These are phyloP conservation scores for Spergularia marina DNA, from an alignment of 148 eudicot genomes.

Conservation along the genomic window DNA sequence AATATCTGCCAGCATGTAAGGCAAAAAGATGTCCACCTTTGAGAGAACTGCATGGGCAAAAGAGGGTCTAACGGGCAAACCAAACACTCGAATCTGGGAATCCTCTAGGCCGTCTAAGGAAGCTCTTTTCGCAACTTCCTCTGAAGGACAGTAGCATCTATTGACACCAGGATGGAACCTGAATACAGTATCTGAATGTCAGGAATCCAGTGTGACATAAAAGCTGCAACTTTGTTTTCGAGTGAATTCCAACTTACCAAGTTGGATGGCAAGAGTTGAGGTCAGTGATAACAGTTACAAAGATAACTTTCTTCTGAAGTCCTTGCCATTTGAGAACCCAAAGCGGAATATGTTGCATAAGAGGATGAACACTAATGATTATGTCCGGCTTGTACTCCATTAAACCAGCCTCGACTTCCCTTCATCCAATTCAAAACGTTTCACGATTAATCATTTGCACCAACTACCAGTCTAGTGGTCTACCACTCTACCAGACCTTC, in stretches of 20 bases:
- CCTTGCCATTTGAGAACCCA: conserved; percentile 99
- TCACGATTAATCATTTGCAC: conserved; percentile 3
- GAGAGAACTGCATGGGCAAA: conserved; percentile 68
- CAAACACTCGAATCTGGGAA: conserved; percentile 78
- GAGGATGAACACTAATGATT: conserved; percentile 94
- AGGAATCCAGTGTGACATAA: neutral
- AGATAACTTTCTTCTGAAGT: conserved; percentile 84
- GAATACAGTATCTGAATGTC: conserved; percentile 8
- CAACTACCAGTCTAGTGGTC: neutral
- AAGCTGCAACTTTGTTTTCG: neutral
- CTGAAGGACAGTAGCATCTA: conserved; percentile 87
- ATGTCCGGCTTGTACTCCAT: conserved; percentile 98
- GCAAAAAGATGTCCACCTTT: conserved; percentile 48
- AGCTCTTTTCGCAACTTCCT: conserved; percentile 93
- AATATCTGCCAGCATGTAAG: too few species aligned
- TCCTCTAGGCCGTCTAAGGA: conserved; percentile 68
- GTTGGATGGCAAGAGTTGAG: conserved; percentile 92
- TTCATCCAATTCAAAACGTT: conserved; percentile 28
- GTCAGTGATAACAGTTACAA: conserved; percentile 93
- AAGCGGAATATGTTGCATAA: conserved; percentile 94
- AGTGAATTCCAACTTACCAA: conserved; percentile 47
- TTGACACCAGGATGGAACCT: conserved; percentile 95
- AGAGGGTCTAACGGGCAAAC: conserved; percentile 93
- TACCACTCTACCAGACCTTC: too few species aligned
- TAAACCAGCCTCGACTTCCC: conserved; percentile 96